Base-by-base conservation (phyloP, 2,329 filamentous ascomycete species). In the Pseudophaeomoniella oleicola region DNA sequence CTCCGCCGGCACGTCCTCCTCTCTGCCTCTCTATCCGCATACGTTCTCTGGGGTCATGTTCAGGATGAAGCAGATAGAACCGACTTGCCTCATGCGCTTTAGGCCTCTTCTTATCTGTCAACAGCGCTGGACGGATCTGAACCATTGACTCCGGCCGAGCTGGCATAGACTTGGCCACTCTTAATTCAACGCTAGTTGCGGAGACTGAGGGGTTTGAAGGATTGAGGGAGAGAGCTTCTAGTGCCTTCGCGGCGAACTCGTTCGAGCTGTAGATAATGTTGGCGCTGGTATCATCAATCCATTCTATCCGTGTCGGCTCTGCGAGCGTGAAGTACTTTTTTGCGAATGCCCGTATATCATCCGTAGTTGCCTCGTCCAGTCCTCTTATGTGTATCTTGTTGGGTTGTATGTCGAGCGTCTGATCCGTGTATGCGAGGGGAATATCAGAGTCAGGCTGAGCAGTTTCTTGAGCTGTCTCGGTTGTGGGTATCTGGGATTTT, bases 221-320 rank as follows among this genome's bases (percentile, higher is more conserved):
- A 14, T 37, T 38, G 13, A 40, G 51, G 11, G 65, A 61, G 34
- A 80, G 60, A 3, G 63, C 60, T 19, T 54, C 49, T 16, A 80
- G 59, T 14, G 74, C 75, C 36, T 64, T 55, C 4, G 64, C 49
- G 2, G 75, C 75, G 10, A 67, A 58, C 32, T 69, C 63, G 10
- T 64, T 51, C 22, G 62, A 66, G 39, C 66, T 64, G 60, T 90
- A 96, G 36, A 93, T 59, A 37, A 94, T 66, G 53, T 96, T 96
- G 43, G 85, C 84, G 0, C 85, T 88, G 4, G 75, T 78, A 57
- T 98, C 90, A 55, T 96, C 84, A 46, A 98, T 85, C 90, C 90
- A 98, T 60, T 96, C 86, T 36, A 33, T 67, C 42, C 72, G 69
- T 38, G 71, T 63, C 39, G 77, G 64, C 36, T 62, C 51, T 38